A percentile compares a stretch with the other conserved stretches of the same genome.
phyloP scores from a whole-genome alignment of 768 basidiomycete species.

The Serendipita sp. region DNA sequence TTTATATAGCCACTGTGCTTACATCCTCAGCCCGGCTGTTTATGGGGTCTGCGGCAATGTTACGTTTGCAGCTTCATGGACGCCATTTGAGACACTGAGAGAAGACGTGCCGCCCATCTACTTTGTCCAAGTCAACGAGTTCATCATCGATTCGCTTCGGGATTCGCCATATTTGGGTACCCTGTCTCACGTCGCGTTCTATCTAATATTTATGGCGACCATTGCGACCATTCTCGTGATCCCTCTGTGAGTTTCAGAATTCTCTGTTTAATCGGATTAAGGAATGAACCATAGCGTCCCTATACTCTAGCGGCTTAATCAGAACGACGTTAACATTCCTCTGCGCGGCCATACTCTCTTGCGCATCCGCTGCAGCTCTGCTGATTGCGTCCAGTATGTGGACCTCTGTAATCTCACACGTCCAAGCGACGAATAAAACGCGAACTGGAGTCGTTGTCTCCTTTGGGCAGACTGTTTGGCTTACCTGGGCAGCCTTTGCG shows the following conservation, averaged over 20 bases:
- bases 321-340: slow-evolving; percentile 53
- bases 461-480: slow-evolving; percentile 4
- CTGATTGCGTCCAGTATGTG: slow-evolving; percentile 2
- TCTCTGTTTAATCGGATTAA: background rate
- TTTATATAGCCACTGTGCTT: slow-evolving; percentile 69
- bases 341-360: slow-evolving; percentile 31
- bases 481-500: slow-evolving; percentile 8
- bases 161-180: slow-evolving; percentile 46
- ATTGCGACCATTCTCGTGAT: slow-evolving; percentile 49
- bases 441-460: background rate
- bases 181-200: slow-evolving; percentile 55
- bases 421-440: slow-evolving; percentile 2
- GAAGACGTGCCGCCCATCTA: slow-evolving; percentile 56
- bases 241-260: slow-evolving; percentile 36
- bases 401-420: background rate
- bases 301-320: slow-evolving; percentile 40
- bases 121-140: slow-evolving; percentile 17
- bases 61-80: slow-evolving; percentile 40
- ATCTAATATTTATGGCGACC: slow-evolving; percentile 59
- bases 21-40: slow-evolving; percentile 30
- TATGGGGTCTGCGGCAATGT: slow-evolving; percentile 49
- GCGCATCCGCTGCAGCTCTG: background rate
- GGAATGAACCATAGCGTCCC: background rate
- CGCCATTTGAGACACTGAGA: slow-evolving; percentile 46
- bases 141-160: slow-evolving; percentile 31